A percentile compares a stretch with the other conserved stretches of the same genome.
phyloP scores from a whole-genome alignment of 371 early-diverging fungal genomes.

The Mucor sp. region DNA sequence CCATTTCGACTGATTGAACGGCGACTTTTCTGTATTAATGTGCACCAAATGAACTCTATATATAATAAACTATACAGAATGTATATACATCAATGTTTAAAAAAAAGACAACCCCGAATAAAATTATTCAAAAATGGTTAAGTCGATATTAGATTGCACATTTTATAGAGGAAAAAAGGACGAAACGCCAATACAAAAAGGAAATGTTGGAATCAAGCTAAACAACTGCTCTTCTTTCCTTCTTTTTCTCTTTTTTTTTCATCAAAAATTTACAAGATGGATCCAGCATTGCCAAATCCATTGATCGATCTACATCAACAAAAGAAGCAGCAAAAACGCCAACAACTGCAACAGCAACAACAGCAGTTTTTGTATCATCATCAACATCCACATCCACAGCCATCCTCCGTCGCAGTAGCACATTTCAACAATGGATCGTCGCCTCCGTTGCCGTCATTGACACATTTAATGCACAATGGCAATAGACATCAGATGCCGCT shows the following conservation, averaged over 20 bases:
- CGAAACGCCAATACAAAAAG: constrained; percentile 3
- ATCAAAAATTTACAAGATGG: neutral
- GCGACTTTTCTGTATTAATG: neutral
- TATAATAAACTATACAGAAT: neutral
- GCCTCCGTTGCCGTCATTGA: neutral
- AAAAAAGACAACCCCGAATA: constrained; percentile 12
- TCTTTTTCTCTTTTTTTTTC: constrained; percentile 2
- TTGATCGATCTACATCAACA: constrained; percentile 1
- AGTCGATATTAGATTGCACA: neutral
- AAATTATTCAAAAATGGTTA: constrained; percentile 11
- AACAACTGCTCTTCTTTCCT: neutral
- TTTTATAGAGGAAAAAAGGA: neutral
- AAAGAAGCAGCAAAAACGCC: neutral
- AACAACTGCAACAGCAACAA: neutral
- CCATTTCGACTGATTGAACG: neutral
- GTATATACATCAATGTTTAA: neutral
- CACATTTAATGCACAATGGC: neutral
- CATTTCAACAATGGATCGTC: neutral
- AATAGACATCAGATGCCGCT: neutral
- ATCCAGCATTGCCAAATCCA: neutral
- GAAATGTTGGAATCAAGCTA: neutral
- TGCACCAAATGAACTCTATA: neutral
- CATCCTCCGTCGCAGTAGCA: neutral
- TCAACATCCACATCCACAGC: neutral
- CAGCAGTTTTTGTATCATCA: neutral